These are phyloP conservation scores for Lactarius psammicola DNA, from an alignment of 768 basidiomycete genomes.

Conservation along the genomic window DNA sequence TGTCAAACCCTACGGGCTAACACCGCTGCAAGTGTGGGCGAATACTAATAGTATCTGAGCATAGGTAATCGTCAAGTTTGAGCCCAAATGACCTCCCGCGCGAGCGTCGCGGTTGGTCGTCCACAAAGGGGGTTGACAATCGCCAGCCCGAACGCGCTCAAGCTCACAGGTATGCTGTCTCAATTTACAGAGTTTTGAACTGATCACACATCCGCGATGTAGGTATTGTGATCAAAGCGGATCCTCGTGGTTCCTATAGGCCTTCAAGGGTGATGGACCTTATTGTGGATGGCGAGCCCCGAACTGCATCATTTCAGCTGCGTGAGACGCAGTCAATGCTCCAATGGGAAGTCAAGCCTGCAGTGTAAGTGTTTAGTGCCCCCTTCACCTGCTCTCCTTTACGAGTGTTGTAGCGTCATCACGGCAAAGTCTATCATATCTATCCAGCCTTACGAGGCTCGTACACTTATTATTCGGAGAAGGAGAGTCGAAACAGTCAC, in stretches of 20 bases:
- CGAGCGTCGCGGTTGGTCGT: background rate
- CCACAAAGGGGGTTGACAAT: slow-evolving; percentile 2
- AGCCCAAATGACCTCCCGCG: background rate
- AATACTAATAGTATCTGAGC: background rate
- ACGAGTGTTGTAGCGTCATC: slow-evolving; percentile 6
- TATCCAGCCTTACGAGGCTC: slow-evolving; percentile 19
- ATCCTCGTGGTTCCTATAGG: slow-evolving; percentile 11
- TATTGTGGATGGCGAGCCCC: slow-evolving; percentile 12
- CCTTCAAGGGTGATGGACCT: slow-evolving; percentile 13
- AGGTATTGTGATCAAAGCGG: slow-evolving; percentile 15
- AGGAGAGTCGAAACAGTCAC: slow-evolving; percentile 13
- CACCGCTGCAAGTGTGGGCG: background rate
- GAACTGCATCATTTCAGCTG: slow-evolving; percentile 1
- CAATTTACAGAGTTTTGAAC: background rate
- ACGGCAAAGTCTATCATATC: slow-evolving; percentile 12
- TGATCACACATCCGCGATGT: background rate
- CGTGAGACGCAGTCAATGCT: slow-evolving; percentile 10
- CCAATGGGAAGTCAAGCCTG: slow-evolving; percentile 17
- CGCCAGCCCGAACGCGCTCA: background rate
- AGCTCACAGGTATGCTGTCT: background rate
- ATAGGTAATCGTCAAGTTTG: background rate
- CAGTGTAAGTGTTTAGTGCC: background rate
- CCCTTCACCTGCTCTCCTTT: background rate
- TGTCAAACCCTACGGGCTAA: background rate
- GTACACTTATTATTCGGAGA: slow-evolving; percentile 7